Conservation (phyloP, 2,329 filamentous ascomycete genomes). For the Fusarium tuaranense region DNA sequence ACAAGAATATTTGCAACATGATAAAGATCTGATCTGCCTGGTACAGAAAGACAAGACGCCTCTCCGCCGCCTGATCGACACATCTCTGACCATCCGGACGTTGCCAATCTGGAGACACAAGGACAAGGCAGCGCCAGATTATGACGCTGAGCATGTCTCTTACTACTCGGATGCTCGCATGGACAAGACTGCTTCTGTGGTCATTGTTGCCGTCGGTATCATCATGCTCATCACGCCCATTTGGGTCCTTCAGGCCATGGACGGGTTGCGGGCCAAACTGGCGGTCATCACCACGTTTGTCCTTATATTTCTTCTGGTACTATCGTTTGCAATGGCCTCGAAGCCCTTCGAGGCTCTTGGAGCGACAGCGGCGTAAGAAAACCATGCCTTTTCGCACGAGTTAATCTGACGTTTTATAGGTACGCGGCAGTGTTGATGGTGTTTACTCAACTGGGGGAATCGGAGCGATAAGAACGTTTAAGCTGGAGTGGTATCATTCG, state of each 20-base stretch:
- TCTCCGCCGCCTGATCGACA: slow-evolving; percentile 13
- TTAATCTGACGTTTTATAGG: not conserved
- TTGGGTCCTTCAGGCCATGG: slow-evolving; percentile 45
- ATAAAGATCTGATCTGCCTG: slow-evolving; percentile 36
- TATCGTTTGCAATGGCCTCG: slow-evolving; percentile 27
- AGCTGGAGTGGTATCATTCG: not conserved
- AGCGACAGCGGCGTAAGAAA: slow-evolving; percentile 35
- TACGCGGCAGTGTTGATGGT: slow-evolving; percentile 27
- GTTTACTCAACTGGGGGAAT: slow-evolving; percentile 5
- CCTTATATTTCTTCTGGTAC: slow-evolving; percentile 14
- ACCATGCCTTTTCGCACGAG: rapidly evolving
- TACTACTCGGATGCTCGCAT: slow-evolving; percentile 33
- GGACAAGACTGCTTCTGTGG: slow-evolving; percentile 38
- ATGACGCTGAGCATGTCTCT: not conserved
- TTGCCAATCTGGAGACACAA: not conserved
- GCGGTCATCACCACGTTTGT: slow-evolving; percentile 48
- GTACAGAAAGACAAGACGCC: slow-evolving; percentile 17
- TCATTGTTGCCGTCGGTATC: slow-evolving; percentile 41
- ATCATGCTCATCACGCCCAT: slow-evolving; percentile 49
- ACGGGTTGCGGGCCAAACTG: slow-evolving; percentile 37
- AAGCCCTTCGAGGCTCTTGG: slow-evolving; percentile 33
- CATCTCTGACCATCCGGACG: slow-evolving; percentile 3
- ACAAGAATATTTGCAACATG: slow-evolving; percentile 25
- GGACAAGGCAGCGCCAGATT: not conserved
- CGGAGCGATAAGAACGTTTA: too few species aligned